These are phyloP conservation scores for Psidium friedrichsthalianum DNA, from an alignment of 345 rosid genomes.

Conservation along the genomic window DNA sequence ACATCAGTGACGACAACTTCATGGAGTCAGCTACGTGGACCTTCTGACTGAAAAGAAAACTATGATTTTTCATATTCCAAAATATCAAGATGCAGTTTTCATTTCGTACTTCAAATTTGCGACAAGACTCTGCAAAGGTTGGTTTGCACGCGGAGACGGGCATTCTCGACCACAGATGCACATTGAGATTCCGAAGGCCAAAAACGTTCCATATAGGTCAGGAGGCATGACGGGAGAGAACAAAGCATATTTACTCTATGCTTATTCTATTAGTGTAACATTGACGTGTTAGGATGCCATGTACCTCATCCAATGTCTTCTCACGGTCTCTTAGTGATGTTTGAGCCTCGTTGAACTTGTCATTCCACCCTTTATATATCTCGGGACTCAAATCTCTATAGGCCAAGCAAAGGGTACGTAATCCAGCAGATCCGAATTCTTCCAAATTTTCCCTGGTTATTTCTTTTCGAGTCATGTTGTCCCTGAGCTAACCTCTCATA, in stretches of 20 bases:
- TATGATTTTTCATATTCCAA: neutral
- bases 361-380: conserved; percentile 86
- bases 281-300: neutral
- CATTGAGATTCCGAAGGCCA: neutral
- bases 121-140: neutral
- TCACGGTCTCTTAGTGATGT: conserved; percentile 92
- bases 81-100: neutral
- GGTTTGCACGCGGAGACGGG: neutral
- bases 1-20: neutral
- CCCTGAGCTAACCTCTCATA: conserved; percentile 80
- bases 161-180: neutral
- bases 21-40: neutral
- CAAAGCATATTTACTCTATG: neutral
- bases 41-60: neutral
- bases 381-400: conserved; percentile 69
- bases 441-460: conserved; percentile 84
- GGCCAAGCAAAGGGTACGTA: conserved; percentile 98
- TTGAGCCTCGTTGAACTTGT: conserved; percentile 92
- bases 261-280: neutral
- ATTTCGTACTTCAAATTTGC: neutral
- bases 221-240: neutral
- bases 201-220: neutral
- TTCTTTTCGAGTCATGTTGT: conserved; percentile 54
- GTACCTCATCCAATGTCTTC: conserved; percentile 95
- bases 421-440: conserved; percentile 89